phyloP scores from a whole-genome alignment of 23 red algal species.

The Gracilaria domingensis region DNA sequence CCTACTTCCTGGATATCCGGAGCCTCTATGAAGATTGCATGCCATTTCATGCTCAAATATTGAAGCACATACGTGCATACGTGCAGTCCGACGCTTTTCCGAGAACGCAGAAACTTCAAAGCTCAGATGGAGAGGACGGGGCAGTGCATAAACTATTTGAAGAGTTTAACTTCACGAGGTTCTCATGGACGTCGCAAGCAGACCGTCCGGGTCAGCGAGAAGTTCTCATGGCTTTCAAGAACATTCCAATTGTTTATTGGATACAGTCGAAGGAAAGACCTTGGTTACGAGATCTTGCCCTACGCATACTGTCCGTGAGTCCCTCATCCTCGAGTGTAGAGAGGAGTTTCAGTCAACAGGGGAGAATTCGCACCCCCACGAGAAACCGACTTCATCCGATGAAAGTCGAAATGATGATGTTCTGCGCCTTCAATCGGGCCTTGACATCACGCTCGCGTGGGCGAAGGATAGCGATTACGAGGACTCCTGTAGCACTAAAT shows the following conservation, averaged over 20 bases:
- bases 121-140: slow-evolving; percentile 3
- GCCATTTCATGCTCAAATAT: background rate
- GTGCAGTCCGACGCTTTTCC: slow-evolving; percentile 9
- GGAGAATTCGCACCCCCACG: background rate
- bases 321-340: background rate
- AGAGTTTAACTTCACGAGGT: slow-evolving; percentile 2
- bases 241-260: too few relatives aligned
- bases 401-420: background rate
- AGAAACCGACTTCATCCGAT: slow-evolving; percentile 1
- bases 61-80: background rate
- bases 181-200: too few relatives aligned
- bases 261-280: too few relatives aligned
- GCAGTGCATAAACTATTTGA: slow-evolving; percentile 10
- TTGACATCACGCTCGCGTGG: too few relatives aligned
- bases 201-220: too few relatives aligned
- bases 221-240: too few relatives aligned
- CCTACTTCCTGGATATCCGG: too few relatives aligned
- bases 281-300: too few relatives aligned
- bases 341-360: background rate
- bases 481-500: too few relatives aligned
- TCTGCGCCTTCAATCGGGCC: background rate
- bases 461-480: too few relatives aligned
- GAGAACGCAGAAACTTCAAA: background rate
- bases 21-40: too few relatives aligned
- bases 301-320: too few relatives aligned